Percentiles rank a stretch among this genome's conserved stretches.
These are phyloP conservation scores for Cordyceps farinosa DNA, from an alignment of 2,329 filamentous ascomycete genomes.

Conservation along the genomic window DNA sequence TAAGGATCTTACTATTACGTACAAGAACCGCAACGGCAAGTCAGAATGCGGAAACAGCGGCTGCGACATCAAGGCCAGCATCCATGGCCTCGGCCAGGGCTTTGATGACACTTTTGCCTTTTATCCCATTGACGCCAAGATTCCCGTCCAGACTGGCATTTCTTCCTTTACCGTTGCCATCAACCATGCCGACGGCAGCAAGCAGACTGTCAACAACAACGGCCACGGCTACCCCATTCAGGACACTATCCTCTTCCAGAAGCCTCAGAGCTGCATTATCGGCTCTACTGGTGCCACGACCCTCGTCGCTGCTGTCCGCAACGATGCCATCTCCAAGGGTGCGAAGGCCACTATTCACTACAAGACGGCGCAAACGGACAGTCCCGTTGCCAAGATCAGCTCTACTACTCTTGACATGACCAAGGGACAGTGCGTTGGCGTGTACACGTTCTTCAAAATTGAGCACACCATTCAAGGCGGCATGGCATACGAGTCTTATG, in stretches of 20 bases:
- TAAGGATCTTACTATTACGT: slow-evolving; percentile 47
- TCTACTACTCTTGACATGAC: slow-evolving; percentile 37
- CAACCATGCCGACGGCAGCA: slow-evolving; percentile 45
- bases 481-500: slow-evolving; percentile 41
- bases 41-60: slow-evolving; percentile 38
- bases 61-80: slow-evolving; percentile 44
- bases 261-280: slow-evolving; percentile 53
- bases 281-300: slow-evolving; percentile 41
- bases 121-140: slow-evolving; percentile 45
- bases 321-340: slow-evolving; percentile 41
- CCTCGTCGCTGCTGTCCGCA: slow-evolving; percentile 47
- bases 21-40: slow-evolving; percentile 53
- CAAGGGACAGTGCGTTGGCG: slow-evolving; percentile 42
- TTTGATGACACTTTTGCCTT: slow-evolving; percentile 60
- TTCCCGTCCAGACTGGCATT: slow-evolving; percentile 57
- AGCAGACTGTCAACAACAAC: slow-evolving; percentile 52
- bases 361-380: slow-evolving; percentile 38
- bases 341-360: slow-evolving; percentile 43
- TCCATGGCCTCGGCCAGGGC: slow-evolving; percentile 49
- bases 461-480: slow-evolving; percentile 43
- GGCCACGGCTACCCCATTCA: slow-evolving; percentile 52
- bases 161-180: slow-evolving; percentile 56
- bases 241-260: slow-evolving; percentile 53
- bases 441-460: slow-evolving; percentile 47
- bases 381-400: slow-evolving; percentile 41